Conservation (phyloP, 1,284 basidiomycete species). For the Polyporus tsugae region DNA sequence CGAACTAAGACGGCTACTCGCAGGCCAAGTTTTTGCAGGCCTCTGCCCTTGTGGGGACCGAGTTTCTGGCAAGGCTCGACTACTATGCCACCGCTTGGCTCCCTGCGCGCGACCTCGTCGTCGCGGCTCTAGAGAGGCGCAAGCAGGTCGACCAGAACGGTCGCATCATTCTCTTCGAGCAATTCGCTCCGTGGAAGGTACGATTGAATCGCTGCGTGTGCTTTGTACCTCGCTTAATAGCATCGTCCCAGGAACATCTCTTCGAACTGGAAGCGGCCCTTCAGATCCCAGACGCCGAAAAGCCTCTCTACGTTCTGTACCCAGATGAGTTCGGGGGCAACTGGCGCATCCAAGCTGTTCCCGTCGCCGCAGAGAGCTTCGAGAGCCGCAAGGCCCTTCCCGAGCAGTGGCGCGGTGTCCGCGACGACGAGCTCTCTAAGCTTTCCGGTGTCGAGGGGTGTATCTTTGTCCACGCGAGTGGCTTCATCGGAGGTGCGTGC, state of each 20-base stretch:
- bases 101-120: constrained; percentile 88
- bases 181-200: constrained; percentile 91
- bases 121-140: constrained; percentile 70
- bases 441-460: constrained; percentile 84
- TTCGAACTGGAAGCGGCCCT: constrained; percentile 83
- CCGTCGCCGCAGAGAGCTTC: constrained; percentile 85
- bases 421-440: constrained; percentile 84
- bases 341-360: constrained; percentile 96
- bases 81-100: constrained; percentile 93
- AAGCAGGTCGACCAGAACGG: constrained; percentile 75
- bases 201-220: neutral
- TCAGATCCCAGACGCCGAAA: constrained; percentile 50
- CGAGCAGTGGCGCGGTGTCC: constrained; percentile 91
- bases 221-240: neutral
- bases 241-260: constrained; percentile 80
- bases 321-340: constrained; percentile 82
- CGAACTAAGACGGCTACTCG: neutral
- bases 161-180: constrained; percentile 84
- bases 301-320: constrained; percentile 90
- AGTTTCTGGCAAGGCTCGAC: constrained; percentile 85
- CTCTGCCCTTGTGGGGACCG: constrained; percentile 84
- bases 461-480: constrained; percentile 94
- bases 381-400: constrained; percentile 92
- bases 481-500: constrained; percentile 90
- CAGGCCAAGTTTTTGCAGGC: constrained; percentile 84